A percentile compares a stretch with the other conserved stretches of the same genome.
phyloP scores from a whole-genome alignment of 129 eudicot species.

The Centrapalus pauciflorus region DNA sequence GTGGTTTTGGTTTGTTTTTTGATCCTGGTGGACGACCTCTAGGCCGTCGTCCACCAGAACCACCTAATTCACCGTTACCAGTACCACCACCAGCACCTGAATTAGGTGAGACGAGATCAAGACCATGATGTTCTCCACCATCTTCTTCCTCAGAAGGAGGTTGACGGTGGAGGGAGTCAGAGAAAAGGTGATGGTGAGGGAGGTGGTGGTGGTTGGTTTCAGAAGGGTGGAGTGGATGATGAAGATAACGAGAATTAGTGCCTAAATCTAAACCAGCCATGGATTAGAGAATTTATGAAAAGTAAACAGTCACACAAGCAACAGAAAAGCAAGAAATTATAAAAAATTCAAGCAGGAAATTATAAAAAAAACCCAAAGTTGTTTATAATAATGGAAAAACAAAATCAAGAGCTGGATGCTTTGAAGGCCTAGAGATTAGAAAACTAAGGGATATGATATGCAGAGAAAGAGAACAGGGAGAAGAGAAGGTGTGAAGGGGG shows the following conservation, averaged over 20 bases:
- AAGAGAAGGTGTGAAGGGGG: conserved; percentile 17
- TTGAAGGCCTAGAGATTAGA: conserved; percentile 34
- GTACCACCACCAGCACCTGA: conserved; percentile 9
- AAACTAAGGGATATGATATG: conserved; percentile 25
- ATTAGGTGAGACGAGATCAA: conserved; percentile 5
- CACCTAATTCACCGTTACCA: neutral
- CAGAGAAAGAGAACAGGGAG: conserved; percentile 27
- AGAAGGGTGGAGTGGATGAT: conserved; percentile 23
- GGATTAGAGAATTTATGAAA: conserved; percentile 20
- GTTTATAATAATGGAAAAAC: conserved; percentile 29
- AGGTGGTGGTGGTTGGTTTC: conserved; percentile 19
- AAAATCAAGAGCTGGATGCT: conserved; percentile 34
- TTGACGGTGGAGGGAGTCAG: neutral
- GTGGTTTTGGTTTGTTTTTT: conserved; percentile 33
- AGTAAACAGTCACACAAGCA: conserved; percentile 28
- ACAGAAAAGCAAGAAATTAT: conserved; percentile 34
- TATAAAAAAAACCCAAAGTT: conserved; percentile 1
- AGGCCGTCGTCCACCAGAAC: conserved; percentile 15
- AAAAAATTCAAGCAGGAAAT: conserved; percentile 24
- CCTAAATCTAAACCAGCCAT: conserved; percentile 35
- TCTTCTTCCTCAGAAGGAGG: conserved; percentile 15
- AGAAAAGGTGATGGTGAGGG: conserved; percentile 21
- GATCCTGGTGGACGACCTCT: conserved; percentile 36
- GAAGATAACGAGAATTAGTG: conserved; percentile 25
- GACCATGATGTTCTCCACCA: neutral